Percentiles rank a stretch among this genome's conserved stretches.
phyloP scores from a whole-genome alignment of 2,329 filamentous ascomycete genomes.

The Periglandula ipomoeae region DNA sequence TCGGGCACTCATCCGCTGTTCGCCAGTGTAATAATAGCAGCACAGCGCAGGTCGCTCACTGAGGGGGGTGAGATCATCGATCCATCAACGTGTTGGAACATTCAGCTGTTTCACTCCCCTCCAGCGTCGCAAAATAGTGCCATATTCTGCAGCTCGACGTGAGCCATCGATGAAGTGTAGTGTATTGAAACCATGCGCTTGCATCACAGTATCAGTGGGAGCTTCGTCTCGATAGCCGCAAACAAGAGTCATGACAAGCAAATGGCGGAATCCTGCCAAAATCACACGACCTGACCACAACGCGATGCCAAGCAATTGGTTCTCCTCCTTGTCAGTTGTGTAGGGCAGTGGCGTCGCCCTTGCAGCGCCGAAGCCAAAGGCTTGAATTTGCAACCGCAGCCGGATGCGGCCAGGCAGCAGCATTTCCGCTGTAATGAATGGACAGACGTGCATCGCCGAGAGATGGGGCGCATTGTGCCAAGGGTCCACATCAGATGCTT shows the following conservation, averaged over 20 bases:
- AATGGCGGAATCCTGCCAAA: not conserved
- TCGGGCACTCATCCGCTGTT: no score
- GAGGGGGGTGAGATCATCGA: no score
- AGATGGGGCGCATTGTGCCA: constrained; percentile 1
- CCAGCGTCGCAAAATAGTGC: no score
- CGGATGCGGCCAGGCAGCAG: constrained; percentile 19
- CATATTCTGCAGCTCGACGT: no score
- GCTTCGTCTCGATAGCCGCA: not conserved
- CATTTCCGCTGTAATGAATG: constrained; percentile 19
- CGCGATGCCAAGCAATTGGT: not conserved
- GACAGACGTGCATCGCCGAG: constrained; percentile 4
- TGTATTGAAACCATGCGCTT: no score
- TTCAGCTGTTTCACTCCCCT: no score
- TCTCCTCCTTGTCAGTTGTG: not conserved
- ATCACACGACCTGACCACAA: not conserved
- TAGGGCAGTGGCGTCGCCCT: not conserved
- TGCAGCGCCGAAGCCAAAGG: no score
- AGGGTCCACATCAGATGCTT: not conserved
- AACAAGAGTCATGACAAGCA: not conserved
- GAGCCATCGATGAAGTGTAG: no score
- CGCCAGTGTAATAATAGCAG: not conserved
- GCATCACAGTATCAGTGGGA: no score
- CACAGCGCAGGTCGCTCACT: not conserved
- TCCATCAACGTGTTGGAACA: no score
- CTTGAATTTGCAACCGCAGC: no score